Evolutionary conservation across 495 filamentous ascomycete genomes (phyloP), one percentile per base, ranked within the genome.

Genomic region (Talaromyces wortmannii): DNA sequence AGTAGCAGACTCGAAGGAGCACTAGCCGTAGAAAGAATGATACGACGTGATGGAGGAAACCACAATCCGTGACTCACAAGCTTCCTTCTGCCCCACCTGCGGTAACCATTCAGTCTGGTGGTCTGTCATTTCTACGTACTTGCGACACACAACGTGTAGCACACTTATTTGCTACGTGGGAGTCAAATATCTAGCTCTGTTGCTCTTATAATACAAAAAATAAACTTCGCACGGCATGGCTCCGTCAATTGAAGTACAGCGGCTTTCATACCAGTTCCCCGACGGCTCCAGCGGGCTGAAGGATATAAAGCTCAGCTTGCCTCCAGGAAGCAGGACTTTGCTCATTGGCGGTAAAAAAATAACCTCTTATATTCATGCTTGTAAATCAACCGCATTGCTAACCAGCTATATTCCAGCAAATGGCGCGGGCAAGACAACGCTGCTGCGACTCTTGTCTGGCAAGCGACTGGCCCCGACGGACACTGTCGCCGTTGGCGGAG

Each of bases 341-440:
- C 78, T 99, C 8, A 96, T 97, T 63, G 94, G 94, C 64, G 94
- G 86, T 87, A 79, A 59, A 60, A 62, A 42, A 43, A 23, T 48
- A 32, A 23, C 23, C 23, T 23, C 17, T 48, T 29, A 47, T 18
- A 7, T 50, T 48, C 11, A 30, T 32, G 11, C 31, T 31, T 52
- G 15, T 29, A 31, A 4, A 3, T 15, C 23, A 17, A 15, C 33
- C 31, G 6, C 5, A 45, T 53, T 15, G 33, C 15, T 54, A 55
- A 50, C 17, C 30, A 32, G 7, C 43, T 42, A 53, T 61, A 23
- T 23, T 23, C 23, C 23, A 89, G 86, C 95, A 55, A 99, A 99
- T 70, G 94, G 94, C 63, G 92, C 95, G 15, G 94, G 94, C 44
- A 99, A 99, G 67, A 97, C 95, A 17, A 97, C 94, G 3, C 84